Percentiles rank a stretch among this genome's conserved stretches.
phyloP scores from a whole-genome alignment of 2,329 filamentous ascomycete species.

The Xylariomycetidae sp. region DNA sequence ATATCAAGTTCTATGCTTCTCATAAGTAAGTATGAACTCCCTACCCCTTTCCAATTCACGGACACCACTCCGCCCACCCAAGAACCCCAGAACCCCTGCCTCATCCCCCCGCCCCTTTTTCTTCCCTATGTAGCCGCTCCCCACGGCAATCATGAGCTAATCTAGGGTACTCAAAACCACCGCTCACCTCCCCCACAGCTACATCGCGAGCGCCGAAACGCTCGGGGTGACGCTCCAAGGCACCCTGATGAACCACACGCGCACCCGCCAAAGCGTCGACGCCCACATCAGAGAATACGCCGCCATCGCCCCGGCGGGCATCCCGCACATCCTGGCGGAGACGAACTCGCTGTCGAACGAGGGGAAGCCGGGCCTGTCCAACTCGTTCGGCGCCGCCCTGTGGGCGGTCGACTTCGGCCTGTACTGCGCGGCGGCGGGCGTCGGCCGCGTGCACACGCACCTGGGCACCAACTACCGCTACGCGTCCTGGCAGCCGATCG shows the following conservation, averaged over 20 bases:
- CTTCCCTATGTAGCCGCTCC: background rate
- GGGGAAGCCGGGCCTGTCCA: slow-evolving; percentile 56
- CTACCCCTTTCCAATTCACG: background rate
- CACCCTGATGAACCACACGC: slow-evolving; percentile 60
- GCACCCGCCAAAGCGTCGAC: slow-evolving; percentile 43
- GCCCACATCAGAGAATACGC: slow-evolving; percentile 44
- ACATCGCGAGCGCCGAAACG: slow-evolving; percentile 55
- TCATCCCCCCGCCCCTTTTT: background rate
- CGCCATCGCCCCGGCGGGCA: slow-evolving; percentile 30
- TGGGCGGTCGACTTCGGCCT: slow-evolving; percentile 62
- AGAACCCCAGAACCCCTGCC: background rate
- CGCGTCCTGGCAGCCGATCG: slow-evolving; percentile 55
- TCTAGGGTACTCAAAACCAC: slow-evolving; percentile 1
- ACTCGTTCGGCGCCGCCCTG: slow-evolving; percentile 61
- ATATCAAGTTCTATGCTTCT: slow-evolving; percentile 50
- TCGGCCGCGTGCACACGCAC: slow-evolving; percentile 59
- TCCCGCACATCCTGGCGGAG: slow-evolving; percentile 56
- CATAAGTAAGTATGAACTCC: slow-evolving; percentile 48
- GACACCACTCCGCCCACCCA: background rate
- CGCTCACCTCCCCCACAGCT: slow-evolving; percentile 34
- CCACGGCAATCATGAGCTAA: too few species aligned
- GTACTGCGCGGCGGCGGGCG: slow-evolving; percentile 49
- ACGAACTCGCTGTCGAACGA: slow-evolving; percentile 60
- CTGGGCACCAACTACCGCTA: slow-evolving; percentile 61
- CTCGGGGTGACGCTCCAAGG: slow-evolving; percentile 58